Evolutionary conservation across 495 filamentous ascomycete genomes (phyloP).

Genomic region (Polyplosphaeria fusca): DNA sequence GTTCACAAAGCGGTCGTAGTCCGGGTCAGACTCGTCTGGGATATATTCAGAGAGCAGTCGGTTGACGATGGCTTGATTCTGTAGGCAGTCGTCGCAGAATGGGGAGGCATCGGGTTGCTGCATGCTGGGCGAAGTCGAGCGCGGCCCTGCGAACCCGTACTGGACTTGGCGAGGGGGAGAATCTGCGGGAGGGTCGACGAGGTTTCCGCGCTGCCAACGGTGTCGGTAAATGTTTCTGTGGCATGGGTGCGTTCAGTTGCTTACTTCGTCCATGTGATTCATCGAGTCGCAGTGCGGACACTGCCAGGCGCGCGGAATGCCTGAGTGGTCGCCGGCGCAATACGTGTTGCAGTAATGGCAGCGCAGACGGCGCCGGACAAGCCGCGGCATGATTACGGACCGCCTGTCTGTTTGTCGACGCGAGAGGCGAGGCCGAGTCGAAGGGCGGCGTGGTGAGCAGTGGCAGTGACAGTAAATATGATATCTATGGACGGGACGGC

Average conservation of each 20-base stretch:
- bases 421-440: too few species aligned
- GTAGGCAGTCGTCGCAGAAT: conserved; percentile 75
- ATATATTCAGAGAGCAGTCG: conserved; percentile 66
- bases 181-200: conserved; percentile 69
- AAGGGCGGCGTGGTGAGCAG: too few species aligned
- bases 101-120: conserved; percentile 47
- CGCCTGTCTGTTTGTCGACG: neutral
- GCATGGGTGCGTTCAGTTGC: conserved; percentile 10
- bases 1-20: conserved; percentile 56
- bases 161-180: conserved; percentile 33
- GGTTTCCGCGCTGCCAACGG: conserved; percentile 65
- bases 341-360: conserved; percentile 18
- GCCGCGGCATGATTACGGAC: conserved; percentile 6
- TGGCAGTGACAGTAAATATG: too few species aligned
- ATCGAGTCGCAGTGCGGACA: conserved; percentile 44
- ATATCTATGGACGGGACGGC: too few species aligned
- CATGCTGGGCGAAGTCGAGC: conserved; percentile 36
- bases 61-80: conserved; percentile 76
- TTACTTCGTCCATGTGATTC: conserved; percentile 73
- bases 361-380: conserved; percentile 15
- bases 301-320: conserved; percentile 7
- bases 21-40: conserved; percentile 62
- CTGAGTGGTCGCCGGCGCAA: conserved; percentile 23
- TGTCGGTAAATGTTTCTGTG: conserved; percentile 8
- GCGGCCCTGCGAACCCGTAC: conserved; percentile 31